Conservation (phyloP, 164 flowering plant genomes). For the Vitis labrusca region DNA sequence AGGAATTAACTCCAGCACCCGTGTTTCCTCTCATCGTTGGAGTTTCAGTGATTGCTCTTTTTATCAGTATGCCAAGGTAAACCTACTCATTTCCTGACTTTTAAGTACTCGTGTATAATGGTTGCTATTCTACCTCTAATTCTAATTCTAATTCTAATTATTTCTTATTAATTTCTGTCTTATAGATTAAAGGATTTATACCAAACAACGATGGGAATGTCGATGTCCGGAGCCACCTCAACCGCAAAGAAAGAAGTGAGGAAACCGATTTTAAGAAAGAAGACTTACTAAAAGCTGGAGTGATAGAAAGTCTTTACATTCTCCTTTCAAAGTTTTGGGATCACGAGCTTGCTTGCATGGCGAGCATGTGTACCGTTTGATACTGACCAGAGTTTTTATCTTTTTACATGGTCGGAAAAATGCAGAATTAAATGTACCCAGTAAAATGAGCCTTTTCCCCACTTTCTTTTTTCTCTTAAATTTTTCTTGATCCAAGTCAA, state of each 20-base stretch:
- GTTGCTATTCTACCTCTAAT: not conserved
- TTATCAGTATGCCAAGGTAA: slow-evolving; percentile 89
- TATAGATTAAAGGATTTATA: slow-evolving; percentile 75
- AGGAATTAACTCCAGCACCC: slow-evolving; percentile 93
- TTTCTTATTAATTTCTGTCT: not conserved
- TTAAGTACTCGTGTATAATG: not conserved
- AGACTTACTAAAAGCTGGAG: slow-evolving; percentile 52
- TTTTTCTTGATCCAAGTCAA: no score
- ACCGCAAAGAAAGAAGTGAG: slow-evolving; percentile 56
- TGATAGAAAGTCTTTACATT: no score
- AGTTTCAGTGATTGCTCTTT: slow-evolving; percentile 64
- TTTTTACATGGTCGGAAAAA: no score
- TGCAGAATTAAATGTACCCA: no score
- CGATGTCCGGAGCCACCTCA: slow-evolving; percentile 43
- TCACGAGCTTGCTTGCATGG: no score
- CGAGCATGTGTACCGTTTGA: no score
- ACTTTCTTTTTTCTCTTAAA: no score
- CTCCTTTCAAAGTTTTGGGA: no score
- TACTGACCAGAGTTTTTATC: no score
- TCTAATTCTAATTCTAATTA: not conserved
- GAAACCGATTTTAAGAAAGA: slow-evolving; percentile 63
- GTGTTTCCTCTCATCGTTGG: slow-evolving; percentile 82
- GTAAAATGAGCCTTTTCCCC: no score
- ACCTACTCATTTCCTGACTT: not conserved
- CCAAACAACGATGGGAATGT: slow-evolving; percentile 43